Base-by-base conservation (phyloP, 345 rosid genomes). In the Gynandropsis gynandra region DNA sequence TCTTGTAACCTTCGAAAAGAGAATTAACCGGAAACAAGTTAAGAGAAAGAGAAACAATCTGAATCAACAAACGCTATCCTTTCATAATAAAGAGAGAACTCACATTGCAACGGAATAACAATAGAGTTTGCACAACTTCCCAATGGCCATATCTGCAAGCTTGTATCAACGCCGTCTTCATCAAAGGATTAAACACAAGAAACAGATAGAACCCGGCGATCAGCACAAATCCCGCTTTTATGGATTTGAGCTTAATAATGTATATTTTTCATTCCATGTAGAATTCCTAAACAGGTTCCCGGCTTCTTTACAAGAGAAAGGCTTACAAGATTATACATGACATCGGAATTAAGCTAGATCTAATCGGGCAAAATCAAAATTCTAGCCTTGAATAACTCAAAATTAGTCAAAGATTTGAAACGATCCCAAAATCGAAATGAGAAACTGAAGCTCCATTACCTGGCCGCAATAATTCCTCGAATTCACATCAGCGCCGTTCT, bases 81-180 rank as follows among this genome's bases (percentile, higher is more conserved):
- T 54, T 24, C 45, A 46, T 39, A 9, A 18, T 41, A 45, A 17
- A 47, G 37, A 47, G 36, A 12, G 53, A 50, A 64, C 96, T 80
- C 74, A 87, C 98, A 68, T 82, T 90, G 76, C 98, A 90, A 72
- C 89, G 68, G 67, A 72, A 87, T 14, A 92, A 86, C 43, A 85
- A 67, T 66, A 92, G 97, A 39, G 95, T 81, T 71, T 87, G 98
- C 50, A 81, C 87, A 71, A 87, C 98, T 75, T 92, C 97, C 98
- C 98, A 92, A 55, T 88, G 94, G 19, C 98, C 98, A 32, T 92
- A 87, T 63, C 97, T 72, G 76, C 98, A 87, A 4, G 98, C 97
- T 88, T 92, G 98, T 95, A 92, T 92, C 79, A 87, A 62, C 9
- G 98, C 94, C 18, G 98, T 92, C 98, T 92, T 56, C 58, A 52